Evolutionary conservation across 2,329 filamentous ascomycete genomes (phyloP).

Genomic region (Fusarium drepaniforme): DNA sequence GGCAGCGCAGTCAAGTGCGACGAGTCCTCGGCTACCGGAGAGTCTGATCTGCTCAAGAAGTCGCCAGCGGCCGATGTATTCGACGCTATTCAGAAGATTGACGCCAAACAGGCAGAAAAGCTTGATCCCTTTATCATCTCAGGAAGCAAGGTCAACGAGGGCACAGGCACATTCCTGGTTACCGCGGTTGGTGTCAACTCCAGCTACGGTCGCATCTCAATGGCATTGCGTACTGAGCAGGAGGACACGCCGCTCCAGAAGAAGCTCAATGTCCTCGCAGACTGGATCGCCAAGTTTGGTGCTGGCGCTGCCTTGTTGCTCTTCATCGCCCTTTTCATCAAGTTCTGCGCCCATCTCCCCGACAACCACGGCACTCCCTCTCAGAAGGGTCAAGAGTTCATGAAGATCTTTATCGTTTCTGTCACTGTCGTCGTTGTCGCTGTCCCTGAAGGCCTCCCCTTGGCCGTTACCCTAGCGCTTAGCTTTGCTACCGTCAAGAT

Average conservation of each 20-base stretch:
- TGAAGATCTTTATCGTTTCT: slow-evolving; percentile 74
- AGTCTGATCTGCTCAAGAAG: slow-evolving; percentile 80
- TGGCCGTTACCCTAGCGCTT: slow-evolving; percentile 76
- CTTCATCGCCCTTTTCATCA: slow-evolving; percentile 83
- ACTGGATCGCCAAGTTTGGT: slow-evolving; percentile 56
- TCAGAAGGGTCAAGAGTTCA: slow-evolving; percentile 69
- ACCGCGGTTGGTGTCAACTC: slow-evolving; percentile 69
- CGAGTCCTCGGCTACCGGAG: slow-evolving; percentile 79
- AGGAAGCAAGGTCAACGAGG: slow-evolving; percentile 66
- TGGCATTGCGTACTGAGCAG: slow-evolving; percentile 64
- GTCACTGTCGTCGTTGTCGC: slow-evolving; percentile 77
- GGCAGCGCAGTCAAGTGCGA: slow-evolving; percentile 70
- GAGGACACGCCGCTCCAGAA: slow-evolving; percentile 67
- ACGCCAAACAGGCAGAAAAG: slow-evolving; percentile 54
- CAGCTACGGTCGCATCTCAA: slow-evolving; percentile 66
- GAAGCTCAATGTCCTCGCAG: slow-evolving; percentile 58
- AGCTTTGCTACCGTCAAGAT: slow-evolving; percentile 78
- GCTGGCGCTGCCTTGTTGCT: slow-evolving; percentile 78
- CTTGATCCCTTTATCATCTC: slow-evolving; percentile 76
- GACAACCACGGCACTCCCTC: slow-evolving; percentile 60
- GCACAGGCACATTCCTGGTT: slow-evolving; percentile 65
- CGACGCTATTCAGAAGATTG: slow-evolving; percentile 61
- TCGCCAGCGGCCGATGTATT: slow-evolving; percentile 70
- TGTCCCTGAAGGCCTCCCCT: slow-evolving; percentile 74
- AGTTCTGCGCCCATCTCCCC: slow-evolving; percentile 75